These are phyloP conservation scores for Stachybotrys elegans DNA, from an alignment of 2,329 filamentous ascomycete genomes.

Conservation along the genomic window DNA sequence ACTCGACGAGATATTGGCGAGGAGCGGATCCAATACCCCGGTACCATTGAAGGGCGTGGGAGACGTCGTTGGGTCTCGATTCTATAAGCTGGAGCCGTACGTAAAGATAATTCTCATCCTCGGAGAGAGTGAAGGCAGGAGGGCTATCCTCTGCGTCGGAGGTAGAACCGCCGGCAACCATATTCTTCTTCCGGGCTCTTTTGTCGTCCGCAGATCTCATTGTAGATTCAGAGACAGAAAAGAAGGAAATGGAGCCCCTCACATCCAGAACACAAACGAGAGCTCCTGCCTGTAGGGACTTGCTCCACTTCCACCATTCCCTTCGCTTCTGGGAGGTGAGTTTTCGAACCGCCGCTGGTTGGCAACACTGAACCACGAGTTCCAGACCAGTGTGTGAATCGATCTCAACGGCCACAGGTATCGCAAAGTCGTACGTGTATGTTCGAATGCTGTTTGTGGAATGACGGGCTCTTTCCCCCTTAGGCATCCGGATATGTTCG, in stretches of 20 bases:
- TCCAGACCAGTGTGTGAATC: slow-evolving; percentile 35
- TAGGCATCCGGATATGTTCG: slow-evolving; percentile 20
- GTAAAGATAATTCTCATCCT: slow-evolving; percentile 22
- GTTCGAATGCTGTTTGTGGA: slow-evolving; percentile 22
- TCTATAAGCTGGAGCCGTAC: slow-evolving; percentile 25
- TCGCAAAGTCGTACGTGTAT: slow-evolving; percentile 20
- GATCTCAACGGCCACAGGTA: slow-evolving; percentile 26
- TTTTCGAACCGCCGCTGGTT: slow-evolving; percentile 28
- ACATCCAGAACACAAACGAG: slow-evolving; percentile 44
- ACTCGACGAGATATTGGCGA: slow-evolving; percentile 46
- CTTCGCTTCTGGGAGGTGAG: slow-evolving; percentile 23
- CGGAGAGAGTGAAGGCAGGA: slow-evolving; percentile 23
- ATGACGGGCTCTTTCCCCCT: slow-evolving; percentile 1
- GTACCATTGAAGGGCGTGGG: slow-evolving; percentile 24
- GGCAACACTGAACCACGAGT: slow-evolving; percentile 37
- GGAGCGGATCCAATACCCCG: slow-evolving; percentile 8
- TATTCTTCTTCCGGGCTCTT: slow-evolving; percentile 13
- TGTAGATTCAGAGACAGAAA: slow-evolving; percentile 26
- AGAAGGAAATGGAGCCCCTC: slow-evolving; percentile 33
- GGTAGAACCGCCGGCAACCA: slow-evolving; percentile 13
- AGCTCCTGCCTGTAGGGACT: slow-evolving; percentile 41
- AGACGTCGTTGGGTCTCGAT: slow-evolving; percentile 12
- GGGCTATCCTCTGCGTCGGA: slow-evolving; percentile 9
- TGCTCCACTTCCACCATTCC: slow-evolving; percentile 46
- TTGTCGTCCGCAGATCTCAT: slow-evolving; percentile 11